These are phyloP conservation scores for Passiflora organensis DNA, from an alignment of 345 rosid species.

Conservation along the genomic window DNA sequence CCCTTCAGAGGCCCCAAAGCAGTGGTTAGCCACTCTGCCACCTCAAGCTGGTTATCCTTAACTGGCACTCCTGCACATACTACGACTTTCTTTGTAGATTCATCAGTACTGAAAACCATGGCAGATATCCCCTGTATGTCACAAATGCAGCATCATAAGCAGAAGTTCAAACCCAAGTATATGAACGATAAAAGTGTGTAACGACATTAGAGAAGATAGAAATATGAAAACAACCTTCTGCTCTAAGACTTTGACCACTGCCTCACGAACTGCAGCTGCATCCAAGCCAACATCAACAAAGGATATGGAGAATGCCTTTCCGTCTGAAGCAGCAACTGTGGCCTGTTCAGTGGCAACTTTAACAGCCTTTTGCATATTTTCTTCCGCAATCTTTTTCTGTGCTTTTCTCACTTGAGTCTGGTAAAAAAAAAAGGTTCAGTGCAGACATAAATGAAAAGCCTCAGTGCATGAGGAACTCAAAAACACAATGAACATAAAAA, in stretches of 20 bases:
- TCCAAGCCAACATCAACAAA: slow-evolving; percentile 83
- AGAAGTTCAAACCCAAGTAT: neutral
- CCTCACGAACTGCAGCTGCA: slow-evolving; percentile 94
- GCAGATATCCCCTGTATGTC: slow-evolving; percentile 62
- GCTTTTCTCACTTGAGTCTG: slow-evolving; percentile 72
- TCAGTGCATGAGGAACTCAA: neutral
- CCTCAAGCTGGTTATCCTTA: slow-evolving; percentile 59
- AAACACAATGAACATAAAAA: neutral
- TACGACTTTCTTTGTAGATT: slow-evolving; percentile 73
- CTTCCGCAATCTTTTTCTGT: slow-evolving; percentile 86
- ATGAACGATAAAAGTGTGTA: neutral
- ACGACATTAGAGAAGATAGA: neutral
- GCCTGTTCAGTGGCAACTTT: slow-evolving; percentile 53
- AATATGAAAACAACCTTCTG: slow-evolving; percentile 44
- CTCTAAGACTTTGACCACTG: slow-evolving; percentile 67
- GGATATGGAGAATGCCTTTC: slow-evolving; percentile 66
- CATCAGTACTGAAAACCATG: slow-evolving; percentile 87
- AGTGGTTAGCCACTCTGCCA: slow-evolving; percentile 76
- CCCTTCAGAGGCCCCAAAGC: slow-evolving; percentile 86
- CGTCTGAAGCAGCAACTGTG: slow-evolving; percentile 60
- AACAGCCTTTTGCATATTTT: slow-evolving; percentile 69
- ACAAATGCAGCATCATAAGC: slow-evolving; percentile 1
- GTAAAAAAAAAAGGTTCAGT: neutral
- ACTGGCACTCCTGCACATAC: slow-evolving; percentile 92
- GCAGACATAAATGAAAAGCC: neutral